These are phyloP conservation scores for Oxytropis ochrocephala DNA, from an alignment of 306 rosid species.

Conservation along the genomic window DNA sequence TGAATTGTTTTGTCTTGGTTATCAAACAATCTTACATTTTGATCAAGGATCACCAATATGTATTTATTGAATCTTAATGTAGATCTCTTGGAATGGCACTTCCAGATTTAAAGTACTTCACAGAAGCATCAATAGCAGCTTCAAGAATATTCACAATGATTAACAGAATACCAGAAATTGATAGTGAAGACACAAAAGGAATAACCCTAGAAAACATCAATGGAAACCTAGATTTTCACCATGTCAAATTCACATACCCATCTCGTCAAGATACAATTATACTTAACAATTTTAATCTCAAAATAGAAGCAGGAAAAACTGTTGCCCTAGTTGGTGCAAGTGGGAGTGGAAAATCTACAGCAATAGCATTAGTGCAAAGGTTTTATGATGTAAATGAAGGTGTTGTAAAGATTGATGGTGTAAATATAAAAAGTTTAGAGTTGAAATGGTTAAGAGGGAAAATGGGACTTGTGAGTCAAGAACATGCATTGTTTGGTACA, in stretches of 20 bases:
- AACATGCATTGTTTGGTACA: slow-evolving; percentile 93
- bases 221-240: slow-evolving; percentile 60
- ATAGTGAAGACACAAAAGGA: slow-evolving; percentile 61
- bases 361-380: slow-evolving; percentile 71
- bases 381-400: slow-evolving; percentile 81
- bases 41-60: too few species aligned
- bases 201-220: slow-evolving; percentile 38
- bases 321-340: slow-evolving; percentile 93
- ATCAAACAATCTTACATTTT: too few species aligned
- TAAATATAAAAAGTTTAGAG: slow-evolving; percentile 55
- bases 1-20: too few species aligned
- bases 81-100: slow-evolving; percentile 93
- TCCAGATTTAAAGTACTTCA: slow-evolving; percentile 86
- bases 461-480: slow-evolving; percentile 98
- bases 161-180: slow-evolving; percentile 61
- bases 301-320: slow-evolving; percentile 74
- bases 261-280: slow-evolving; percentile 65
- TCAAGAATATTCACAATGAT: slow-evolving; percentile 62
- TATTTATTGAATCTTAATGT: neutral
- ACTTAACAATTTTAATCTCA: slow-evolving; percentile 63
- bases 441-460: slow-evolving; percentile 75
- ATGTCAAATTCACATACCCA: slow-evolving; percentile 72
- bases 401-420: slow-evolving; percentile 59
- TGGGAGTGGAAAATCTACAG: slow-evolving; percentile 94
- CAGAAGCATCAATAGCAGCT: slow-evolving; percentile 81